Base-by-base conservation (phyloP, 2,329 filamentous ascomycete genomes). In the Botryosphaeria agaves region DNA sequence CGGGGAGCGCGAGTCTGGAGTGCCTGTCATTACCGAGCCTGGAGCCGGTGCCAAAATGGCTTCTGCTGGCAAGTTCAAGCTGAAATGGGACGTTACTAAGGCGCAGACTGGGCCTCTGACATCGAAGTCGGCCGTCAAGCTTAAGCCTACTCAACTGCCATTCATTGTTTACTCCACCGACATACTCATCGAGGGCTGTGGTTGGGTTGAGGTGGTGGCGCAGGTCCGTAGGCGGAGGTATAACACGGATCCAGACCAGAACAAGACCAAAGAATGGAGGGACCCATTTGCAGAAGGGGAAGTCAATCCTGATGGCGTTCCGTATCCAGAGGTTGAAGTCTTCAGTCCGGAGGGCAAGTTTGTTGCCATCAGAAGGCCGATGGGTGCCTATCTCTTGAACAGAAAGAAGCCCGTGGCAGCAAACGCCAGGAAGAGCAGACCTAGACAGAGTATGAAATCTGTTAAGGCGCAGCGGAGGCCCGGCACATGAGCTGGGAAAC, bases 121-220 rank as follows among this genome's bases (percentile, higher is more conserved):
- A 3, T 59, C 64, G 18, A 69, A 63, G 34, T 61, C 68, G 29
- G 78, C 70, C 2, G 66, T 66, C 26, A 72, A 66, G 23, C 59
- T 76, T 27, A 72, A 69, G 33, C 65, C 77, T 1, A 72, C 81
- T 2, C 58, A 63, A 11, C 59, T 95, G 4, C 82, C 84, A 0
- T 98, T 85, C 52, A 68, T 70, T 9, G 72, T 95, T 2, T 64
- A 89, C 36, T 72, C 77, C 6, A 68, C 76, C 0, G 91, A 98
- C 47, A 72, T 98, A 15, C 59, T 98, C 9, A 73, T 98, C 29
- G 87, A 95, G 50, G 84, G 89, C 2, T 76, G 84, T 16, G 89
- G 89, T 5, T 98, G 91, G 80, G 67, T 98, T 2, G 89, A 98
- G 53, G 53, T 98, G 24, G 75, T 74, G 1, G 76, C 76, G 3